Base-by-base conservation (phyloP, 1,284 basidiomycete genomes). In the Cutaneotrichosporon dermatis region DNA sequence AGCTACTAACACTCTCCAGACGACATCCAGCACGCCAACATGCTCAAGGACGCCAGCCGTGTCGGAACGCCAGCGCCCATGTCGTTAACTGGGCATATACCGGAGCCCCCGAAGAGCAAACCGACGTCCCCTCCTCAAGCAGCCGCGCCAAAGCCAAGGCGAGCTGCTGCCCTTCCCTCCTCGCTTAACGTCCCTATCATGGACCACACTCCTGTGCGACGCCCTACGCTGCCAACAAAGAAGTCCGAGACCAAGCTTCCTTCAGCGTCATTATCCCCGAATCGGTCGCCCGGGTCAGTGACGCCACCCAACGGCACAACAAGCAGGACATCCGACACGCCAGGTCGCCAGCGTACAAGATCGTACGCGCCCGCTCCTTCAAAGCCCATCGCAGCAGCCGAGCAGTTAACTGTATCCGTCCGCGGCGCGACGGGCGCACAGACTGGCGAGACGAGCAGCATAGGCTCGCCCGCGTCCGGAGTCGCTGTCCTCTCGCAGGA, bases 1-100 rank as follows among this genome's bases (percentile, higher is more conserved):
- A 82, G 84, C 2, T 13, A 51, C 25, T 8, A 8, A 34, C 52
- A 56, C 63, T 55, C 49, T 6, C n/a, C 82, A 76, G 87, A 88
- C 66, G 90, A 87, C 79, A 90, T 92, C 58, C 88, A 90, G 42
- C 88, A 93, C 79, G 88, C 68, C 80, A 85, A 72, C 85, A 90
- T 77, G 86, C 86, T 74, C 83, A 89, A 74, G 83, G 84, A 63
- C 86, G 88, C 74, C 83, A 85, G 70, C 54, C 70, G 64, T 13
- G 72, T 70, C 4, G 72, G 73, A 6, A 69, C 73, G 11, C 61
- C 74, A 2, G 71, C 75, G 16, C 73, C 74, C 4, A 72, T 71
- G 35, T 74, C 71, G 1, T 56, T 77, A 35, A 75, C 68, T 8
- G 75, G 76, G 0, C 64, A 66, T 33, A 51, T 61, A 10, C 51